Conservation (phyloP, 192 early-diverging fungal genomes). For the Coemansia sp. region DNA sequence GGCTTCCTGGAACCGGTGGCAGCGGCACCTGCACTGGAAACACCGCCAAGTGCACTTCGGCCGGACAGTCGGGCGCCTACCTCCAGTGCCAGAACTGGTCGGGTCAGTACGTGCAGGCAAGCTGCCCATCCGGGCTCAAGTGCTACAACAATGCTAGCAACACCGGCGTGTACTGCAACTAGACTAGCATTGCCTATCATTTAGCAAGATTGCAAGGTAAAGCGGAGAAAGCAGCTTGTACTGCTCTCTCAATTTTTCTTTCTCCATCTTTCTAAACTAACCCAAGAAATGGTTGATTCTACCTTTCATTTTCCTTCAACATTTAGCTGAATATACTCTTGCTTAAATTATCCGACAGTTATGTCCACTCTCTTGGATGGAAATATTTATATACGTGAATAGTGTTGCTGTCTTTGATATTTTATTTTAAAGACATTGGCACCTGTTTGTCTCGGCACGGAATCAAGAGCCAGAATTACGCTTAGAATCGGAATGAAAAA, state of each 20-base stretch:
- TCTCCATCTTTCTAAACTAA: background rate
- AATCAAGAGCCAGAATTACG: too few species aligned
- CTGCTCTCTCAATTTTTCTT: background rate
- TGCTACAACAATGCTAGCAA: conserved; percentile 43
- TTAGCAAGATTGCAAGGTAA: background rate
- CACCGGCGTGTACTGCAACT: conserved; percentile 41
- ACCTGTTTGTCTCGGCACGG: too few species aligned
- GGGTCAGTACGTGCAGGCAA: conserved; percentile 36
- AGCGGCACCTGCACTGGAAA: conserved; percentile 42
- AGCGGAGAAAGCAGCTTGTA: background rate
- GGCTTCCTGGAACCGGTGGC: conserved; percentile 44
- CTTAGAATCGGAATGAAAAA: too few species aligned
- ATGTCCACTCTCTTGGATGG: too few species aligned
- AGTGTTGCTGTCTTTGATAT: too few species aligned
- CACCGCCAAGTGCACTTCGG: conserved; percentile 36
- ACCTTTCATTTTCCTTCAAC: background rate
- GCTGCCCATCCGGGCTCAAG: conserved; percentile 42
- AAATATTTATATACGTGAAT: too few species aligned
- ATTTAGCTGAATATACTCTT: background rate
- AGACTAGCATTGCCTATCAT: background rate
- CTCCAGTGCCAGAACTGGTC: conserved; percentile 52
- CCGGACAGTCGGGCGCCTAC: conserved; percentile 40
- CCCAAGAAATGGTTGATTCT: too few species aligned
- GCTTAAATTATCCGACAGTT: background rate
- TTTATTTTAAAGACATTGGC: too few species aligned